A percentile compares a stretch with the other conserved stretches of the same genome.
These are phyloP conservation scores for Microdochium trichocladiopsis DNA, from an alignment of 2,329 filamentous ascomycete species.

Conservation along the genomic window DNA sequence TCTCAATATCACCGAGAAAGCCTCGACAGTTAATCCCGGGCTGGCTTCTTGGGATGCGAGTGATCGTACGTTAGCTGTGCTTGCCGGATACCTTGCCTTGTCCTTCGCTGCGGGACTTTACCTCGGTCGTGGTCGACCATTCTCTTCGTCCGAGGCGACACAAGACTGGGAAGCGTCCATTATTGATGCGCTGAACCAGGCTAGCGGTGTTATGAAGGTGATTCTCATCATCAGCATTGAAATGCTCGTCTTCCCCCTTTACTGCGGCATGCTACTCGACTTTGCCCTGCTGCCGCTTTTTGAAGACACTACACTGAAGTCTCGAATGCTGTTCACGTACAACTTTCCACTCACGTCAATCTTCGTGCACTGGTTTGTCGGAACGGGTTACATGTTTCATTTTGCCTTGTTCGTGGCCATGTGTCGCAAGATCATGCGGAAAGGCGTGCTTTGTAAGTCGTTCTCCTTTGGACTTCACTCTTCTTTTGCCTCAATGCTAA, in stretches of 20 bases:
- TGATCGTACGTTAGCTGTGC: constrained; percentile 64
- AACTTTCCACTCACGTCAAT: constrained; percentile 81
- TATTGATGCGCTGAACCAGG: constrained; percentile 81
- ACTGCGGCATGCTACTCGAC: constrained; percentile 88
- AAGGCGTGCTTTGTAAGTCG: constrained; percentile 80
- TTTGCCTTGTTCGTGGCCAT: constrained; percentile 98
- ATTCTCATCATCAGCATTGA: constrained; percentile 98
- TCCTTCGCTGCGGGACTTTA: constrained; percentile 72
- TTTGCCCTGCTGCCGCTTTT: constrained; percentile 85
- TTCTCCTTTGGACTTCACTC: constrained; percentile 1
- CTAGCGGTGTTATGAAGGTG: constrained; percentile 94
- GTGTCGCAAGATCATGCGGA: constrained; percentile 96
- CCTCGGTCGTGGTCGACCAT: constrained; percentile 62
- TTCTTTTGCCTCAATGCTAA: constrained; percentile 17
- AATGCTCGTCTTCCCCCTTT: constrained; percentile 95
- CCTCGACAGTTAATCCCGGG: constrained; percentile 40
- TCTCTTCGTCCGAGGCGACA: constrained; percentile 50
- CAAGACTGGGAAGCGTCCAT: constrained; percentile 68
- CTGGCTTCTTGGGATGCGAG: constrained; percentile 61
- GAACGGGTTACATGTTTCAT: constrained; percentile 99
- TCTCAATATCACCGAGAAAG: constrained; percentile 34
- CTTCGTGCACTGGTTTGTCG: constrained; percentile 98
- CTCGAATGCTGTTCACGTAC: constrained; percentile 70
- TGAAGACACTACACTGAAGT: constrained; percentile 68
- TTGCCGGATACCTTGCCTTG: constrained; percentile 74